Conservation (phyloP, 306 rosid species). For the Cicer cuneatum region DNA sequence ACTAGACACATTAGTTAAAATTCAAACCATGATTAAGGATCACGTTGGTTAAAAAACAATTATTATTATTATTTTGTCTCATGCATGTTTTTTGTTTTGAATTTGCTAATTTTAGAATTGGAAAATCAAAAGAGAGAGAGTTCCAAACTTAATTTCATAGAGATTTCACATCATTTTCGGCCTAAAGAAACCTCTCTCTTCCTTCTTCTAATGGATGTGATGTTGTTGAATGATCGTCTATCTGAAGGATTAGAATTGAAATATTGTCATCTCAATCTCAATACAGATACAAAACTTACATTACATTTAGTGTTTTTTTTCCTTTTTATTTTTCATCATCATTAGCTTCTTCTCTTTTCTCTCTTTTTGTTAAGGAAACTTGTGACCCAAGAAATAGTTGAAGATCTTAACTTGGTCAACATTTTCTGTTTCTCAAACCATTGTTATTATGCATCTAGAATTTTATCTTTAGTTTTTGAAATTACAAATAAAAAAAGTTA, state of each 20-base stretch:
- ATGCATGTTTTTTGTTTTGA: constrained; percentile 37
- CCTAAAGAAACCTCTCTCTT: constrained; percentile 34
- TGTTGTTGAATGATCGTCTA: constrained; percentile 24
- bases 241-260: constrained; percentile 12
- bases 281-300: background rate
- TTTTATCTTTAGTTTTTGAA: background rate
- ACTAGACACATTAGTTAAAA: background rate
- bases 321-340: constrained; percentile 24
- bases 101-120: constrained; percentile 39
- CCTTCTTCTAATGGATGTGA: constrained; percentile 39
- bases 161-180: constrained; percentile 49
- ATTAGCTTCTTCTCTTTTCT: constrained; percentile 14
- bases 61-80: background rate
- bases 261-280: constrained; percentile 5
- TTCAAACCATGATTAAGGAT: background rate
- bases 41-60: background rate
- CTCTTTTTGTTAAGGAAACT: background rate
- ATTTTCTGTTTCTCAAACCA: background rate
- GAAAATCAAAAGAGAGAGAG: constrained; percentile 30
- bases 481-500: background rate
- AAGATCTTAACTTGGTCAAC: constrained; percentile 36
- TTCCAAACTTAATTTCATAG: constrained; percentile 28
- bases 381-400: constrained; percentile 19
- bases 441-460: background rate
- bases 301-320: background rate